Base-by-base conservation (phyloP, 352 stramenopile genomes). In the Globisporangium irregulare region DNA sequence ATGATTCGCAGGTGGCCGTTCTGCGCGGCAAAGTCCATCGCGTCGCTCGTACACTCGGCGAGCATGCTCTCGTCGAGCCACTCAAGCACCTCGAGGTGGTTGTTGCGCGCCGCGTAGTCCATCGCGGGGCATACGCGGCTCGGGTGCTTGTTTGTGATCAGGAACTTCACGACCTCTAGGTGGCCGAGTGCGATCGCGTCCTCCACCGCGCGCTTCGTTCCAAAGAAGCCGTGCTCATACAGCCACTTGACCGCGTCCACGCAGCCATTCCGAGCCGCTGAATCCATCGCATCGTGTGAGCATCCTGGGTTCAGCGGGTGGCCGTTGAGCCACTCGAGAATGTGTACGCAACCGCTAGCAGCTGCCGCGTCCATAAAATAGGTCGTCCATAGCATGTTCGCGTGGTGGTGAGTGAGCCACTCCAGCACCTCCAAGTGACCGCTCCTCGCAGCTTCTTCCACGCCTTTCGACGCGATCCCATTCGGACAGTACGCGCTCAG, bases 1-100 rank as follows among this genome's bases (percentile, higher is more conserved):
- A 86, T 73, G 41, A 85, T 74, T 0, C n/a, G n/a, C 6, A 82
- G 59, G 62, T 86, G 74, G 1, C 76, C 76, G 58, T 82, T 86
- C 71, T 82, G 51, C 2, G 62, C 62, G 3, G 62, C 62, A 38
- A 55, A 56, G 27, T 68, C 62, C 62, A 68, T 68, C 36, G 62
- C 62, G 62, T 67, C 62, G 36, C 36, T 61, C 34, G 62, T 67
- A 53, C 62, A 59, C 51, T 60, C 51, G 9, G 62, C 62, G 15
- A 67, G 14, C 51, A 60, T 25, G 62, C n/a, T 60, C 32, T 36
- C 51, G 20, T 67, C 29, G 15, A 67, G 62, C 62, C 62, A 67
- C 62, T 55, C 6, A 18, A 62, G 51, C 3, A 67, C 24, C 8
- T 51, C 29, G 22, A 67, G 18, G 32, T 67, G 62, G 34, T 60